Evolutionary conservation across 371 early-diverging fungal species (phyloP).

Genomic region (Haplosporangium sp.): DNA sequence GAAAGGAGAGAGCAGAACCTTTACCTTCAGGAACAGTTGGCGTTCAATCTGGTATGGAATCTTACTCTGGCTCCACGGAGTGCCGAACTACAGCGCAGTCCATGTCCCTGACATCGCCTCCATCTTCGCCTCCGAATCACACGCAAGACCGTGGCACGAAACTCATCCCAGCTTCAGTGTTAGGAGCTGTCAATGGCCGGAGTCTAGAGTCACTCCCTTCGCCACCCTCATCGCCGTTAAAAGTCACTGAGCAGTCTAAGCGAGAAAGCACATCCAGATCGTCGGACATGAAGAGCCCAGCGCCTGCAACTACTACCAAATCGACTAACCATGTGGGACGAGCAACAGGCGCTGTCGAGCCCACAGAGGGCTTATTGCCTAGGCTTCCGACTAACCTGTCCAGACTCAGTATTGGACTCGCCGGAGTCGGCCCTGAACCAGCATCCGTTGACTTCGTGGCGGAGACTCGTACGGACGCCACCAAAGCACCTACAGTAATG

Average conservation of each 20-base stretch:
- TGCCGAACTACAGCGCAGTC: neutral
- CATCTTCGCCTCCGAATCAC: slow-evolving; percentile 17
- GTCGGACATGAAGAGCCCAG: neutral
- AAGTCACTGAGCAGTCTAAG: neutral
- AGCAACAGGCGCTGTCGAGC: neutral
- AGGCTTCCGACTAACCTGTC: slow-evolving; percentile 14
- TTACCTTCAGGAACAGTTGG: neutral
- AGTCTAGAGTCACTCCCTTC: slow-evolving; percentile 21
- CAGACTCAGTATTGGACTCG: slow-evolving; percentile 15
- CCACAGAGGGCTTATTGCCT: too few relatives aligned
- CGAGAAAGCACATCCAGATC: neutral
- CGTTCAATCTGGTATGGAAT: neutral
- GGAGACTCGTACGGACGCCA: neutral
- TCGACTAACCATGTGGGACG: too few relatives aligned
- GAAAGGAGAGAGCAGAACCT: slow-evolving; percentile 30
- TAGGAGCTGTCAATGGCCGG: neutral
- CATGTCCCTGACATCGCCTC: slow-evolving; percentile 16
- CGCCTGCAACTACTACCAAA: too few relatives aligned
- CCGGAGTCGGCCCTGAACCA: neutral
- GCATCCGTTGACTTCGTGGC: neutral
- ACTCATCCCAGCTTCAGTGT: too few relatives aligned
- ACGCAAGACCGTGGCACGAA: too few relatives aligned
- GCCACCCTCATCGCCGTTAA: slow-evolving; percentile 30
- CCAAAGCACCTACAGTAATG: neutral
- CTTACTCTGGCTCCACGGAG: neutral